Percentiles rank a stretch among this genome's conserved stretches.
Conservation (phyloP, 2,329 filamentous ascomycete species). For the Pseudogymnoascus sp. region DNA sequence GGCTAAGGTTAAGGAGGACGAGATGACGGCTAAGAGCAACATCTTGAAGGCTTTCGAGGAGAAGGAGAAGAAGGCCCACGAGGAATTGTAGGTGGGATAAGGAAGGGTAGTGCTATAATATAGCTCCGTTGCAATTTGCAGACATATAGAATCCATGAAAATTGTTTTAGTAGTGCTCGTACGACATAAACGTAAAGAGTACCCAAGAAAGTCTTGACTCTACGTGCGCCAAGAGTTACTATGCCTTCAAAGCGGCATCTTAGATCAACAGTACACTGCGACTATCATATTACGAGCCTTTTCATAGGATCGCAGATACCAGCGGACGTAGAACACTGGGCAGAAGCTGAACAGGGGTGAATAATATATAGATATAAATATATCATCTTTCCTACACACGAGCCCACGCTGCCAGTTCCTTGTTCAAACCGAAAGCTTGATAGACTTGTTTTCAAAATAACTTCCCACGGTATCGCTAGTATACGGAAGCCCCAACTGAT, state of each 20-base stretch:
- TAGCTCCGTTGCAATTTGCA: slow-evolving; percentile 30
- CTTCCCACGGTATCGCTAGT: slow-evolving; percentile 1
- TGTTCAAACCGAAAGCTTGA: background rate
- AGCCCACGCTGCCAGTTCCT: background rate
- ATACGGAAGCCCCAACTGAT: background rate
- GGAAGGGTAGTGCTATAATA: background rate
- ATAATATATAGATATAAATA: background rate
- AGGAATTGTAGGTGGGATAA: background rate
- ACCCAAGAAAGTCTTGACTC: background rate
- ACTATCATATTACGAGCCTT: background rate
- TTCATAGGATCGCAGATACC: background rate
- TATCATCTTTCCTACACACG: background rate
- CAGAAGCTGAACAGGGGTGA: background rate
- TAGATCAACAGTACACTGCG: background rate
- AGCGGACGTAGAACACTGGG: no score
- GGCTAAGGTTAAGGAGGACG: slow-evolving; percentile 77
- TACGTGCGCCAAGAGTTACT: background rate
- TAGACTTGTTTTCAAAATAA: slow-evolving; percentile 21
- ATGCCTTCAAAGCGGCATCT: background rate
- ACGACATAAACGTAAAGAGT: background rate
- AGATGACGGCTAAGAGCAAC: slow-evolving; percentile 79
- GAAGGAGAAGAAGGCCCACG: slow-evolving; percentile 44
- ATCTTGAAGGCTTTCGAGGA: slow-evolving; percentile 71
- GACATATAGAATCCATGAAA: background rate
- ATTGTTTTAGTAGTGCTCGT: background rate